Base-by-base conservation (phyloP, 2,329 filamentous ascomycete genomes). In the Trichoderma sp. region DNA sequence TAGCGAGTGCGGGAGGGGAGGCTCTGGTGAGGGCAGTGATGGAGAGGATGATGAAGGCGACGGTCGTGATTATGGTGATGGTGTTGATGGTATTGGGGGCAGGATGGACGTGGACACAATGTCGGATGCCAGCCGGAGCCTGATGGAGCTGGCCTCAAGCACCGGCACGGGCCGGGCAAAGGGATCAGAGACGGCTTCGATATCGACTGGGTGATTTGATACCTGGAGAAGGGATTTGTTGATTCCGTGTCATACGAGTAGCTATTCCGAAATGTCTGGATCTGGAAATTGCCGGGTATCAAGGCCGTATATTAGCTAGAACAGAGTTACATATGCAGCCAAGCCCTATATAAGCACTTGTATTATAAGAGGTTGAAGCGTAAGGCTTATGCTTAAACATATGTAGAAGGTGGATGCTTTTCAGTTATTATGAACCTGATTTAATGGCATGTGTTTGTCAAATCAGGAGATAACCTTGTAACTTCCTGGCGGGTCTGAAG, bases 151-250 rank as follows among this genome's bases (percentile, higher is more conserved):
- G 1, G 79, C 77, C 43, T 80, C 79, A 10, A 81, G 79, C 58
- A 76, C 75, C 34, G 79, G 76, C 4, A 76, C 77, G 18, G 75
- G 76, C 5, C 73, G 71, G 26, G 75, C 76, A 5, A 80, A 79
- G 70, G 76, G 76, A n/a, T 80, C 79, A 2, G 80, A 81, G 65
- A 79, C 80, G 51, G 79, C 78, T 63, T 79, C 79, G 21, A 80
- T 79, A 0, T 73, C 74, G 46, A 68, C 65, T 4, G 56, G 64
- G 14, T 66, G 32, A 64, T 28, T 13, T 21, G 39, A n/a, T 43
- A 18, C 4, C n/a, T n/a, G n/a, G 32, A 43, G 16, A 8, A n/a
- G 8, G 18, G 16, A n/a, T 43, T 43, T 3, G 14, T 43, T 39
- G 5, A 4, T 10, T 43, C 7, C 18, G 39, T 43, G 39, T 43